Evolutionary conservation across 2,329 filamentous ascomycete species (phyloP).

Genomic region (Fusarium sp.): DNA sequence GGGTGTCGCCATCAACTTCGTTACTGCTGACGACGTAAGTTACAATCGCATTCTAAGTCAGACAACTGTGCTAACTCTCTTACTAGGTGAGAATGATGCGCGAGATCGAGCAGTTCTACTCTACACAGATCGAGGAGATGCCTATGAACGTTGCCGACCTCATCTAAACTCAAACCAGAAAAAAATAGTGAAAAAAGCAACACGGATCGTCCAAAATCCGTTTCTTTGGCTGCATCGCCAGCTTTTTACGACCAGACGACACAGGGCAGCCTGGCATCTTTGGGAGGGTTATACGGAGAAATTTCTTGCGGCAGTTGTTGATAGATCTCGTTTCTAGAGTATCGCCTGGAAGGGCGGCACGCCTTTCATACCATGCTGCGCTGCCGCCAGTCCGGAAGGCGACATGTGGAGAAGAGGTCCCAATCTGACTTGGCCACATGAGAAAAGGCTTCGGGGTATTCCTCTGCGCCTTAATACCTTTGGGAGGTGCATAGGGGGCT

Average conservation of each 20-base stretch:
- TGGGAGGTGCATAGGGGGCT: slow-evolving; percentile 50
- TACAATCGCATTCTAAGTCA: no score
- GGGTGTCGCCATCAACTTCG: slow-evolving; percentile 99
- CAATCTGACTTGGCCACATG: slow-evolving; percentile 48
- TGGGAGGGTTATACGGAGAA: slow-evolving; percentile 47
- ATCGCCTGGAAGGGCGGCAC: slow-evolving; percentile 42
- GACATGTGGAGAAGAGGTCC: slow-evolving; percentile 47
- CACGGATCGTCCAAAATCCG: slow-evolving; percentile 40
- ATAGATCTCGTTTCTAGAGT: slow-evolving; percentile 57
- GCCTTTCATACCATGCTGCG: slow-evolving; percentile 3
- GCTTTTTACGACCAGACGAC: slow-evolving; percentile 34
- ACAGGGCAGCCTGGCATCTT: slow-evolving; percentile 47
- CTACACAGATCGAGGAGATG: slow-evolving; percentile 99
- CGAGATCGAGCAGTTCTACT: slow-evolving; percentile 99
- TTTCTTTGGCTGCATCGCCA: slow-evolving; percentile 40
- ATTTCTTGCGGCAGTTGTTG: slow-evolving; percentile 53
- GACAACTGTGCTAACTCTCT: no score
- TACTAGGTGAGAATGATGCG: slow-evolving; percentile 78
- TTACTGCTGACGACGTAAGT: slow-evolving; percentile 88
- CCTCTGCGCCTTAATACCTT: slow-evolving; percentile 53
- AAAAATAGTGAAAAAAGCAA: slow-evolving; percentile 38
- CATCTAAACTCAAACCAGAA: slow-evolving; percentile 64
- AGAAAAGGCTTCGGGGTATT: slow-evolving; percentile 52
- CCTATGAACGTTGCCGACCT: slow-evolving; percentile 90
- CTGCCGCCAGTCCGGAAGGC: slow-evolving; percentile 47